Evolutionary conservation across 129 eudicot genomes (phyloP), one percentile per base, ranked within the genome.

Genomic region (Pseudognaphalium luteoalbum): DNA sequence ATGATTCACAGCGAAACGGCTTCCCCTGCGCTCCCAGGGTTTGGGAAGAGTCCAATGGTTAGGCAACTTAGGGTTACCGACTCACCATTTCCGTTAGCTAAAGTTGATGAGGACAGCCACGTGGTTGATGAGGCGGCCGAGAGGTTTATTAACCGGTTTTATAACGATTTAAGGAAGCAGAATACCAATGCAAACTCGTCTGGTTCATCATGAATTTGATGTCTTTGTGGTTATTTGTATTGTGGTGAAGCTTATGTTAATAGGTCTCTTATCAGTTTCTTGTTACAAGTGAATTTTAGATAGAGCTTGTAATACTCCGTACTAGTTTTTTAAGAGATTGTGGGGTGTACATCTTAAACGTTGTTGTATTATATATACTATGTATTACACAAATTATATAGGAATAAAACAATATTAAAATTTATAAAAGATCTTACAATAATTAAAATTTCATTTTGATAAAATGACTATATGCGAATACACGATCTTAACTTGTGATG

Each of bases 111-210:
- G 30, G 77, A 72, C 15, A 59, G 30, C 51, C 68, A 30, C 3
- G 80, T 80, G 69, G 79, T 84, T 68, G 84, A 84, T 58, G 85
- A 71, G 68, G 82, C 76, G 1, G 87, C 87, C 4, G 87, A 84
- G 44, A 20, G 62, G 63, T 84, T 84, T 17, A 84, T 84, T 33
- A 70, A 66, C 28, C 75, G 82, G 64, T 84, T 84, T 73, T 80
- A 84, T 34, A 25, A 58, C 6, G 79, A 76, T 21, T 64, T 84
- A 64, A 65, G 78, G 17, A 42, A 33, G 25, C 74, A 80, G 78
- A 72, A 72, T 35, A 35, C 70, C 11, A 72, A 71, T 17, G 83
- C 81, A 1, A 64, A 72, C 4, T 70, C 79, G 28, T 71, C 34
- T 79, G 67, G 72, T 15, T 79, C 73, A 0, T 52, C 50, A 11